These are phyloP conservation scores for Lachnellula suecica DNA, from an alignment of 2,329 filamentous ascomycete genomes.

Conservation along the genomic window DNA sequence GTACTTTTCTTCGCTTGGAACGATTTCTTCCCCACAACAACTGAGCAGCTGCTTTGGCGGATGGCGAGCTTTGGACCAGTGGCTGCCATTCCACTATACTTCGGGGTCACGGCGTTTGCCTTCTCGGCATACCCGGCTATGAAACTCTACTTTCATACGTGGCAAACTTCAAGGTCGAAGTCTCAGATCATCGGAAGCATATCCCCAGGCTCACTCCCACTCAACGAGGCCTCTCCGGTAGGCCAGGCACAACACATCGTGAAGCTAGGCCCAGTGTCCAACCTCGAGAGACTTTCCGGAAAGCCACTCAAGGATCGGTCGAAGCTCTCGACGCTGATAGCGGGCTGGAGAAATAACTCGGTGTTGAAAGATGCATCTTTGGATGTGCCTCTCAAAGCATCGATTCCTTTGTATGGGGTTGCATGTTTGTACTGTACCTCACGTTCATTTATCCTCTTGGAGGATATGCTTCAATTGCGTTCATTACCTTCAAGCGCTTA, in stretches of 20 bases:
- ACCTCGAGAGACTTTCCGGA: not conserved
- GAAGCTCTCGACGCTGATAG: not conserved
- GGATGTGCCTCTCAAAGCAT: constrained; percentile 9
- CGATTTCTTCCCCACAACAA: constrained; percentile 2
- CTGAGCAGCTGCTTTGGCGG: constrained; percentile 9
- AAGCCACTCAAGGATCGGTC: not conserved
- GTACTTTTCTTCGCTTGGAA: constrained; percentile 12
- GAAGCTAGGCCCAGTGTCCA: not conserved
- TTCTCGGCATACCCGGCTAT: not conserved
- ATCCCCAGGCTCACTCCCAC: too few relatives aligned
- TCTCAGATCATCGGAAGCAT: too few relatives aligned
- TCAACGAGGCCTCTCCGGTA: too few relatives aligned
- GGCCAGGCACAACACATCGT: too few relatives aligned
- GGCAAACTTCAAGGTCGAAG: not conserved
- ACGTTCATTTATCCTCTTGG: not conserved
- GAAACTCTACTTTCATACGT: not conserved
- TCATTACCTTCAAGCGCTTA: constrained; percentile 11
- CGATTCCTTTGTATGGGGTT: constrained; percentile 11
- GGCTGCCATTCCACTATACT: constrained; percentile 2
- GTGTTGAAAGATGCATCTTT: constrained; percentile 8
- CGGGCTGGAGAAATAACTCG: constrained; percentile 9
- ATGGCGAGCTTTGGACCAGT: constrained; percentile 1
- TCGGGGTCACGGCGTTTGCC: constrained; percentile 5
- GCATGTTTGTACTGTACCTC: constrained; percentile 10
- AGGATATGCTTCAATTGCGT: constrained; percentile 8